These are phyloP conservation scores for Solanum chilense DNA, from an alignment of 257 asterid species.

Conservation along the genomic window DNA sequence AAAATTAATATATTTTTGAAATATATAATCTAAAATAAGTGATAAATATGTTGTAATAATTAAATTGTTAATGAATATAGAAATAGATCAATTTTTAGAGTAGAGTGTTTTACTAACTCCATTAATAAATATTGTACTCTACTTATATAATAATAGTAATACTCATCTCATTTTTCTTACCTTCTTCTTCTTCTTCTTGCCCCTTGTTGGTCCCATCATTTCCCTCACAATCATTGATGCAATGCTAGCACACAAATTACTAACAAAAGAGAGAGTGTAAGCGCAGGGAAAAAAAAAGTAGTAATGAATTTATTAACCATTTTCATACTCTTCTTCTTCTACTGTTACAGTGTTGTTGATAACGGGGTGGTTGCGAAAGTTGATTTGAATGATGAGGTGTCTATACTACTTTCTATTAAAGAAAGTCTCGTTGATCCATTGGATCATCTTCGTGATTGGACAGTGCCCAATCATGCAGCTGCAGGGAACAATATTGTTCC, in stretches of 20 bases:
- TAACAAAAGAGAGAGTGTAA: background rate
- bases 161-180: constrained; percentile 14
- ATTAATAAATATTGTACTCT: constrained; percentile 3
- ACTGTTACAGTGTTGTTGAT: constrained; percentile 5
- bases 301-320: constrained; percentile 32
- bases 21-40: too few relatives aligned
- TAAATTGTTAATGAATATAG: too few relatives aligned
- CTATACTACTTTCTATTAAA: constrained; percentile 40
- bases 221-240: background rate
- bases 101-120: background rate
- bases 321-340: constrained; percentile 13
- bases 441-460: constrained; percentile 47
- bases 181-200: background rate
- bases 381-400: constrained; percentile 19
- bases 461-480: constrained; percentile 7
- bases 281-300: background rate
- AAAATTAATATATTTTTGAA: rapidly evolving
- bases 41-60: too few relatives aligned
- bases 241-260: background rate
- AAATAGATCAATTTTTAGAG: too few relatives aligned
- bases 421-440: constrained; percentile 44
- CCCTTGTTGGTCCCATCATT: constrained; percentile 25
- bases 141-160: background rate
- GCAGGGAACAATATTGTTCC: constrained; percentile 6
- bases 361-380: background rate